Evolutionary conservation across 768 basidiomycete genomes (phyloP), one percentile per base, ranked within the genome.

Genomic region (Hortiboletus flavorubellus): DNA sequence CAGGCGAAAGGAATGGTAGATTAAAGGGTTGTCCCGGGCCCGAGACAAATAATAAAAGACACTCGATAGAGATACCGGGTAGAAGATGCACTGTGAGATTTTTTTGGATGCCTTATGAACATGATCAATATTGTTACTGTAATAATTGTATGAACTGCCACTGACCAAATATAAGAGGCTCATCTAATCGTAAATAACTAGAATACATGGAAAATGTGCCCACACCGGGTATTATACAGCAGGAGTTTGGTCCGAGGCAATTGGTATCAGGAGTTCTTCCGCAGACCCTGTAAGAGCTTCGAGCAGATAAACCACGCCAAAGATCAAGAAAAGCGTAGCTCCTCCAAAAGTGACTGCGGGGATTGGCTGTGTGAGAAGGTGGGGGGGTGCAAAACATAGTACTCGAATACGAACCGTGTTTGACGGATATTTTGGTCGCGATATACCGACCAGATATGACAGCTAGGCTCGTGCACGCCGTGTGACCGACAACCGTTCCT

Each of bases 391-490:
- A 5, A 10, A 54, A 49, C 53, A n/a, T 8, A 38, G 18, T 43
- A 43, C 8, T 21, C 34, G 50, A 59, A 38, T 66, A 74, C 89
- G 56, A 53, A 95, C 93, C 89, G 68, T 94, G 64, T 23, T 96
- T 98, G 45, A 97, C 91, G 16, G 92, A 94, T 59, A 99, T 91
- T 75, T 93, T 94, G 3, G 89, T 95, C 0, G 94, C 93, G 31
- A 98, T 75, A 67, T 89, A 97, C 16, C 92, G 83, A 3, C 97
- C 97, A 0, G 91, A 95, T n/a, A 97, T 76, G 46, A 98, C 93
- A 8, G 96, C 97, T 0, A 94, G 78, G 2, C 83, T 81, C 0
- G 94, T 97, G 72, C 95, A 98, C 54, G 82, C 80, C 1, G 83
- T 80, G 70, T 98, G 97, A 3, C 96, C 95, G 5, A 93, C 65